Conservation (phyloP, 2,329 filamentous ascomycete genomes). For the Harringtonia lauricola region DNA sequence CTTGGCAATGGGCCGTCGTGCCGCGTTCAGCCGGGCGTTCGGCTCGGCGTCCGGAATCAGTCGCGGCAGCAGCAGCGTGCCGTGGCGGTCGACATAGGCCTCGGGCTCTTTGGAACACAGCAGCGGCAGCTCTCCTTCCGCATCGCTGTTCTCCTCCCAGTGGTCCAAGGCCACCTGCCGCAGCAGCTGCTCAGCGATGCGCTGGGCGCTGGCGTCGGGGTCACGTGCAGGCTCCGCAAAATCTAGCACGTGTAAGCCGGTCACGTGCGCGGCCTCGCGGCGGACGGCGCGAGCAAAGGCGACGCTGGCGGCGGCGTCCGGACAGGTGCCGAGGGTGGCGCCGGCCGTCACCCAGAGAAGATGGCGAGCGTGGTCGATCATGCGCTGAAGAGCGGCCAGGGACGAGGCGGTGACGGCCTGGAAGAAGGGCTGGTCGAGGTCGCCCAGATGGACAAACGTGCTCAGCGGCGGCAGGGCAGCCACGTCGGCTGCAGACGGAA, state of each 20-base stretch:
- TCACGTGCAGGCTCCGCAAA: constrained; percentile 12
- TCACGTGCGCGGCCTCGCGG: constrained; percentile 13
- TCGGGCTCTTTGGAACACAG: constrained; percentile 13
- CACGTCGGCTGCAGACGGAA: no score
- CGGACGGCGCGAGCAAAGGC: constrained; percentile 13
- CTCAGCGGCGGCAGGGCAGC: no score
- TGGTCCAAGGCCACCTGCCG: constrained; percentile 4
- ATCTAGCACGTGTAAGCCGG: no score
- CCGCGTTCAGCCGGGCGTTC: constrained; percentile 13
- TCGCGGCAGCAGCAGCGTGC: constrained; percentile 18
- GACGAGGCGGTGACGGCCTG: constrained; percentile 9
- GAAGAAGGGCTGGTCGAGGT: constrained; percentile 17
- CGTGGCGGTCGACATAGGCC: constrained; percentile 14
- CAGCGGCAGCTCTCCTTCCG: constrained; percentile 3
- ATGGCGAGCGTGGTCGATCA: constrained; percentile 1
- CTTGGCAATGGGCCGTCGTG: constrained; percentile 9
- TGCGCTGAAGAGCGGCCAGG: background rate
- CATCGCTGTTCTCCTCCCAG: background rate
- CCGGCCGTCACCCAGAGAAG: constrained; percentile 17
- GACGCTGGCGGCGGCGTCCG: constrained; percentile 13
- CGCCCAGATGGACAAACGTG: no score
- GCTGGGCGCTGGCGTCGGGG: background rate
- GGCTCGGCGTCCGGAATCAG: constrained; percentile 6
- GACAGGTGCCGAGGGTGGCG: constrained; percentile 6
- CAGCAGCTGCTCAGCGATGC: constrained; percentile 10